Evolutionary conservation across 2,329 filamentous ascomycete species (phyloP).

Genomic region (Exophiala sp.): DNA sequence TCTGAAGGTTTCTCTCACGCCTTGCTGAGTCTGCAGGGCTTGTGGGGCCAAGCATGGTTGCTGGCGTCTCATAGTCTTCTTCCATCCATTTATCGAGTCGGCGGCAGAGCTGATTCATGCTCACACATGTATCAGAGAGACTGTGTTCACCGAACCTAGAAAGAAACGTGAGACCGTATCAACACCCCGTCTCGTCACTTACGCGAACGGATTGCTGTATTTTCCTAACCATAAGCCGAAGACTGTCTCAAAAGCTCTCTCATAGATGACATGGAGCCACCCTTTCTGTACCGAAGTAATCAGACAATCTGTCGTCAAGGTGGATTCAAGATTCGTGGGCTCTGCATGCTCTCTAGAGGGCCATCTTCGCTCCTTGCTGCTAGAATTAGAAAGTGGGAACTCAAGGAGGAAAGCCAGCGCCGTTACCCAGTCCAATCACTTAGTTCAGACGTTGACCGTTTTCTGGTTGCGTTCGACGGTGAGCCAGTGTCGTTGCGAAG

Average conservation of each 20-base stretch:
- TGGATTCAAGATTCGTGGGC: neutral
- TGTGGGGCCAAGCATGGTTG: neutral
- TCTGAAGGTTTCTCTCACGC: constrained; percentile 22
- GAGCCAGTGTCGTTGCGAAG: neutral
- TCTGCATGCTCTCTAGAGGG: constrained; percentile 6
- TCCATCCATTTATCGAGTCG: constrained; percentile 34
- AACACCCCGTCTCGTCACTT: constrained; percentile 15
- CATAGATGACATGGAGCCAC: constrained; percentile 34
- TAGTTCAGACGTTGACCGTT: neutral
- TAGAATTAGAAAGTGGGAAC: neutral
- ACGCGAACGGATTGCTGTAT: constrained; percentile 44
- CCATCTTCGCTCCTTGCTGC: constrained; percentile 6
- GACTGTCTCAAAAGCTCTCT: constrained; percentile 38
- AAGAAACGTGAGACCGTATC: neutral
- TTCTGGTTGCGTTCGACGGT: neutral
- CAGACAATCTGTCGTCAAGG: constrained; percentile 1
- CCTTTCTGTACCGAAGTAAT: constrained; percentile 3
- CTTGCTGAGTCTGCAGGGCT: constrained; percentile 18
- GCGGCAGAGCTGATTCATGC: constrained; percentile 23
- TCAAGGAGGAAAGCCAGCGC: neutral
- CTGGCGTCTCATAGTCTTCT: constrained; percentile 21
- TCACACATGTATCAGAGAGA: constrained; percentile 10
- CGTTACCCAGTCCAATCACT: neutral
- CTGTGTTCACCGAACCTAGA: constrained; percentile 17
- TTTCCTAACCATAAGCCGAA: constrained; percentile 45